These are phyloP conservation scores for Populus tomentosa DNA, from an alignment of 441 rosid genomes.

Conservation along the genomic window DNA sequence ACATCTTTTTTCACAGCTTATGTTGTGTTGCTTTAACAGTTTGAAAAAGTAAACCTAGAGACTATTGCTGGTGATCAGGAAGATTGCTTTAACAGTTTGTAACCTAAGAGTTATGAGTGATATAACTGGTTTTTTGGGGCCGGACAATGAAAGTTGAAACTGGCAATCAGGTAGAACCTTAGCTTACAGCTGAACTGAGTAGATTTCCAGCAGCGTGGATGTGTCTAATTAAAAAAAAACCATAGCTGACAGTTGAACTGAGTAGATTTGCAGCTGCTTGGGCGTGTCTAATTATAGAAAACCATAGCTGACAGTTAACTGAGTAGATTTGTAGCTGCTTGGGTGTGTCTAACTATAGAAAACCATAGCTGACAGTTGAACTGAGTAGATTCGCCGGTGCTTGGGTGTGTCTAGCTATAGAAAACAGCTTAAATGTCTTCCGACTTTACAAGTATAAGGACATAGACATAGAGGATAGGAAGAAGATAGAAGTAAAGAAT, in stretches of 20 bases:
- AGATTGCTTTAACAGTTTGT: not conserved
- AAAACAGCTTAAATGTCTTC: not conserved
- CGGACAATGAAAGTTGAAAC: not conserved
- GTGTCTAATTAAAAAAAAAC: not conserved
- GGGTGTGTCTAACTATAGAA: not conserved
- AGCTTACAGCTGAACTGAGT: not conserved
- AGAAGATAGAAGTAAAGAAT: not conserved
- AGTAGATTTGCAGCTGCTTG: too few species aligned
- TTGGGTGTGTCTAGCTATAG: not conserved
- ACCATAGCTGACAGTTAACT: not conserved
- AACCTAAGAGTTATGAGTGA: not conserved
- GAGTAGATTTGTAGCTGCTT: not conserved
- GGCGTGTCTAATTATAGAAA: too few species aligned
- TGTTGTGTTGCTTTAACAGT: not conserved
- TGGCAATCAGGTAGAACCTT: not conserved
- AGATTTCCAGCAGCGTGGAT: not conserved
- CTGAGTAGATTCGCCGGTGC: not conserved
- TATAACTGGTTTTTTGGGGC: not conserved
- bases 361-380: not conserved
- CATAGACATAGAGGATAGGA: not conserved
- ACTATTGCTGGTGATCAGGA: not conserved
- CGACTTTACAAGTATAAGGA: not conserved
- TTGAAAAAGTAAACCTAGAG: not conserved
- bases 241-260: too few species aligned
- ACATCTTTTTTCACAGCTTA: not conserved